Evolutionary conservation across 192 early-diverging fungal genomes (phyloP), one percentile per base, ranked within the genome.

Genomic region (Radiomyces spectabilis): DNA sequence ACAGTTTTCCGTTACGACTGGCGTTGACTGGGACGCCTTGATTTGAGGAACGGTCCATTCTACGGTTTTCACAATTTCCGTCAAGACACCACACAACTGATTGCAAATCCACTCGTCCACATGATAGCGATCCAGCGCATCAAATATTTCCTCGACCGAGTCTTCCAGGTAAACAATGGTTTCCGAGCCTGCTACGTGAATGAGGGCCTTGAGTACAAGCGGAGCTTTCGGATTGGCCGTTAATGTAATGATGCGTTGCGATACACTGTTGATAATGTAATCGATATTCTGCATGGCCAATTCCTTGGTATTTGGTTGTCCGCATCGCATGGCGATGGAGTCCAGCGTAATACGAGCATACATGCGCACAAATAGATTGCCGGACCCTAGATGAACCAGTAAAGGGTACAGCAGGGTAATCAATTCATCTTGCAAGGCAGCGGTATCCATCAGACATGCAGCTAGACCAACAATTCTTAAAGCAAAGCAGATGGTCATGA

Each of bases 131-230:
- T 78, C 77, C 38, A 82, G 43, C 24, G 72, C 80, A 41, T 77
- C 77, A 51, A 77, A 81, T 19, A 79, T 75, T 29, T 82, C 80
- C 13, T 68, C 63, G 2, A 82, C 62, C 6, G 75, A 69, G 34
- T 82, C 80, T 37, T 75, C 68, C 10, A 82, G 35, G 63, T 71
- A 77, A 5, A 57, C 39, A 10, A 82, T 39, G 3, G 68, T 63
- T 22, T 52, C 48, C 1, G 53, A 31, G 12, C 77, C 77, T 18
- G 66, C 77, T 2, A 79, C 49, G 30, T 61, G 65, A n/a, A 82
- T 63, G 19, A 82, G 37, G 1, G 77, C 63, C 27, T 59, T 73
- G 2, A 82, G 57, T 6, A 82, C 77, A 31, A 72, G 63, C 0
- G 79, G 76, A 3, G 74, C 65, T n/a, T 66, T 61, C 0, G 71